Percentiles rank a stretch among this genome's conserved stretches.
These are phyloP conservation scores for Alternaria angustiovoidea DNA, from an alignment of 2,329 filamentous ascomycete genomes.

Conservation along the genomic window DNA sequence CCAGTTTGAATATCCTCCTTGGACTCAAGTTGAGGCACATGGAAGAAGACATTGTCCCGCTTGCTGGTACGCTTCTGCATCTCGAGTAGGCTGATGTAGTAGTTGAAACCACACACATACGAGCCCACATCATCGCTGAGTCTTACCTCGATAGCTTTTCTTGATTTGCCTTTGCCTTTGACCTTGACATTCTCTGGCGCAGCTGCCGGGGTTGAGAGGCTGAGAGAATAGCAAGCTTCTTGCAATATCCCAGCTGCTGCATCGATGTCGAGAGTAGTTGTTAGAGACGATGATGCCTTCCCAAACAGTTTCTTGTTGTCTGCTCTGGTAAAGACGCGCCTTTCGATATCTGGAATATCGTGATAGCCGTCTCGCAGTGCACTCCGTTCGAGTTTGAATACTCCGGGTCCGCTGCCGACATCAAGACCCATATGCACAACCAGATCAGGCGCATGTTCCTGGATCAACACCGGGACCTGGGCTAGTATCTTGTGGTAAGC, in stretches of 20 bases:
- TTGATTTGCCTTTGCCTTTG: neutral
- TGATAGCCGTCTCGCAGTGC: constrained; percentile 66
- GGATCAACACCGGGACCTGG: constrained; percentile 70
- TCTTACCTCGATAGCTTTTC: neutral
- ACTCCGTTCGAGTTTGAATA: constrained; percentile 75
- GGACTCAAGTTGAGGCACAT: neutral
- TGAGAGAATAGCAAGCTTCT: neutral
- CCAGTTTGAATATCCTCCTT: neutral
- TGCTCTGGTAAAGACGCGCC: constrained; percentile 39
- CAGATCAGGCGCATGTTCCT: constrained; percentile 61
- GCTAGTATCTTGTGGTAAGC: constrained; percentile 58
- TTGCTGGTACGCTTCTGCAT: constrained; percentile 28
- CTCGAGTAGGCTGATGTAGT: constrained; percentile 50
- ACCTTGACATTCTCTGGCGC: neutral
- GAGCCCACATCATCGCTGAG: constrained; percentile 53
- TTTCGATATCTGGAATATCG: constrained; percentile 71
- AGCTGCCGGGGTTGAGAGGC: neutral
- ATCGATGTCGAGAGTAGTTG: neutral
- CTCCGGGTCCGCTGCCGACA: constrained; percentile 58
- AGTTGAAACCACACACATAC: constrained; percentile 57
- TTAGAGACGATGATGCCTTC: neutral
- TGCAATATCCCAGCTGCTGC: neutral
- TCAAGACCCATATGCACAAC: constrained; percentile 85
- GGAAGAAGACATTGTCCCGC: constrained; percentile 37
- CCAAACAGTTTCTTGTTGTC: neutral